Evolutionary conservation across 441 rosid species (phyloP), one percentile per base, ranked within the genome.

Genomic region (Aleurites moluccanus): DNA sequence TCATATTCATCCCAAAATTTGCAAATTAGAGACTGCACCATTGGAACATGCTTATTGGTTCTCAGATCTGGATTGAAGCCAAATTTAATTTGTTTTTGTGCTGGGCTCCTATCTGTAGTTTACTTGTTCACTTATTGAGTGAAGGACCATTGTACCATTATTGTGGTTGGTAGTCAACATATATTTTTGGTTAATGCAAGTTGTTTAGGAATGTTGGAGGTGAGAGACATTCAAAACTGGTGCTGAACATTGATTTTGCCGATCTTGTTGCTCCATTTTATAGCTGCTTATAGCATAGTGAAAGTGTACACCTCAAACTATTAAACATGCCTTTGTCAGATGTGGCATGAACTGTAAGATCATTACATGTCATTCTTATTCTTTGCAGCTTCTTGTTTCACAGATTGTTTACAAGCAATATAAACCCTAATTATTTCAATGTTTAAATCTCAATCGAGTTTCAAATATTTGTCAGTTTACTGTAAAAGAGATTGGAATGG

Each of bases 311-410:
- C n/a, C n/a, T n/a, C n/a, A n/a, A n/a, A n/a, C 73, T 6, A 35
- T 38, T 38, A 38, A 38, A 38, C 8, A 38, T 0, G 40, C 40
- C 40, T 38, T 75, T 2, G 33, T 72, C 3, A 21, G 25, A 23
- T 23, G 69, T 57, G 79, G 71, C 70, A 52, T 49, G 77, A 27
- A 11, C 61, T 44, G 28, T 65, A 52, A 63, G 38, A 47, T 66
- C 21, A 50, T 68, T 25, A 53, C 61, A 67, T 67, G 68, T 78
- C 63, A 65, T 73, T 74, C 67, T 42, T 40, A 25, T 53, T 74
- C 56, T 53, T 80, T 76, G 73, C 25, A 53, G 28, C 40, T 21
- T n/a, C n/a, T n/a, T n/a, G n/a, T n/a, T n/a, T n/a, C n/a, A n/a
- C n/a, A n/a, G n/a, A 55, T 61, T 71, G 67, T 69, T 64, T 61